phyloP scores from a whole-genome alignment of 805 yeast genomes.

The Metschnikowia matae region DNA sequence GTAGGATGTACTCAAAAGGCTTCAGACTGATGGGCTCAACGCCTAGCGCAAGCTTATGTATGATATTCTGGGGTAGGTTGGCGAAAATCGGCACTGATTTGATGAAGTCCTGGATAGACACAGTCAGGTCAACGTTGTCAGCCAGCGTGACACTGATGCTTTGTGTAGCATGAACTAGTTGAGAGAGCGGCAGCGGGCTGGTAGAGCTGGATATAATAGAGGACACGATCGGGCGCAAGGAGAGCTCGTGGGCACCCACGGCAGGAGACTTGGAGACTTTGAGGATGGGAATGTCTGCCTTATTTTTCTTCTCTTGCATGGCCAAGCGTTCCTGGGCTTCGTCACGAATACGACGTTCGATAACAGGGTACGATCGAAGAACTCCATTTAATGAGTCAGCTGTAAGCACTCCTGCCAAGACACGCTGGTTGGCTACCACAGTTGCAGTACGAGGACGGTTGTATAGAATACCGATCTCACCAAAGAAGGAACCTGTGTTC shows the following conservation, averaged over 20 bases:
- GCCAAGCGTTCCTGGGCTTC: slow-evolving; percentile 77
- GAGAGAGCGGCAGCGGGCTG: slow-evolving; percentile 20
- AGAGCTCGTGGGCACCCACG: slow-evolving; percentile 9
- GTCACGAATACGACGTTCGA: slow-evolving; percentile 67
- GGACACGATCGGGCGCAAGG: slow-evolving; percentile 16
- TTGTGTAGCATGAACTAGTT: slow-evolving; percentile 11
- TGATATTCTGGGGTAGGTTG: slow-evolving; percentile 51
- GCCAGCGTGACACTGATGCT: slow-evolving; percentile 6
- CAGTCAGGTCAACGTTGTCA: slow-evolving; percentile 47
- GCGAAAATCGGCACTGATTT: slow-evolving; percentile 56
- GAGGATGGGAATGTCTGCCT: slow-evolving; percentile 35
- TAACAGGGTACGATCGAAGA: slow-evolving; percentile 56
- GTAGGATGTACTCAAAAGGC: slow-evolving; percentile 58
- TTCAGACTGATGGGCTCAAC: slow-evolving; percentile 52
- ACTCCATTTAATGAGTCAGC: slow-evolving; percentile 58
- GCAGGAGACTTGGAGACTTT: slow-evolving; percentile 16
- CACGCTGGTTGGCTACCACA: slow-evolving; percentile 64
- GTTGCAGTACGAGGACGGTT: slow-evolving; percentile 78
- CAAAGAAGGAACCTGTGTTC: slow-evolving; percentile 66
- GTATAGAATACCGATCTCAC: slow-evolving; percentile 74
- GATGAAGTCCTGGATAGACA: slow-evolving; percentile 55
- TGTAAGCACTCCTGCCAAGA: slow-evolving; percentile 64
- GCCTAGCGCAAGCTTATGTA: slow-evolving; percentile 61
- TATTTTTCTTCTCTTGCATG: slow-evolving; percentile 60
- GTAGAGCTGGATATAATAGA: slow-evolving; percentile 14